Conservation (phyloP, 2,329 filamentous ascomycete genomes). For the Lithohypha guttulata region DNA sequence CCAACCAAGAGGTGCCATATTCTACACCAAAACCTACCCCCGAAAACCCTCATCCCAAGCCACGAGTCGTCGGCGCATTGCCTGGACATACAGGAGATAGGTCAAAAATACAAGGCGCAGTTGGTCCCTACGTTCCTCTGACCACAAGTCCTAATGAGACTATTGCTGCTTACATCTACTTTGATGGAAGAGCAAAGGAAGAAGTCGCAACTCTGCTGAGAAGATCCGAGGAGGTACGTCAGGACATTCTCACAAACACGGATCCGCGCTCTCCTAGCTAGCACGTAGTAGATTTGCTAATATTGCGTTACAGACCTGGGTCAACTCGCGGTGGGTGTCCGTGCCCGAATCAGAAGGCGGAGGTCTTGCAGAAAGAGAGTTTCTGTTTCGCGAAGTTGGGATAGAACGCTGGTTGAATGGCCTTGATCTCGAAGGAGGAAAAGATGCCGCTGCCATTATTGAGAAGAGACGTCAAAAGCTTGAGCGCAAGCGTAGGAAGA, state of each 20-base stretch:
- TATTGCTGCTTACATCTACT: conserved; percentile 97
- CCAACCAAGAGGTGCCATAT: conserved; percentile 81
- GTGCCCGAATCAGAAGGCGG: conserved; percentile 84
- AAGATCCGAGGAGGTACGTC: conserved; percentile 73
- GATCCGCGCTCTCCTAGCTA: too few relatives aligned
- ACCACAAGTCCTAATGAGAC: conserved; percentile 93
- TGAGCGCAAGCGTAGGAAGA: conserved; percentile 76
- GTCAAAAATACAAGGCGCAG: conserved; percentile 44
- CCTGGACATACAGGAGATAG: conserved; percentile 44
- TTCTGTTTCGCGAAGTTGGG: conserved; percentile 92
- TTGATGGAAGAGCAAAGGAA: conserved; percentile 88
- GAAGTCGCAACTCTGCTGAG: conserved; percentile 90
- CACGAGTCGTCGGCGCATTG: conserved; percentile 67
- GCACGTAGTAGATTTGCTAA: too few relatives aligned
- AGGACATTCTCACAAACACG: too few relatives aligned
- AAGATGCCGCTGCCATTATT: conserved; percentile 66
- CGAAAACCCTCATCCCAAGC: conserved; percentile 67
- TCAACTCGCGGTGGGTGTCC: conserved; percentile 96
- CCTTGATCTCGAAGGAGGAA: conserved; percentile 84
- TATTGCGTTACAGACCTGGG: conserved; percentile 62
- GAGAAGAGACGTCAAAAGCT: conserved; percentile 54
- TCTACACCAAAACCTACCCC: conserved; percentile 72
- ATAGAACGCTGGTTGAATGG: conserved; percentile 95
- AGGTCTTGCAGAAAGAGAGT: conserved; percentile 89
- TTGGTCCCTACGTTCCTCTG: conserved; percentile 81